These are phyloP conservation scores for Oenanthe javanica DNA, from an alignment of 140 eudicot genomes.

Conservation along the genomic window DNA sequence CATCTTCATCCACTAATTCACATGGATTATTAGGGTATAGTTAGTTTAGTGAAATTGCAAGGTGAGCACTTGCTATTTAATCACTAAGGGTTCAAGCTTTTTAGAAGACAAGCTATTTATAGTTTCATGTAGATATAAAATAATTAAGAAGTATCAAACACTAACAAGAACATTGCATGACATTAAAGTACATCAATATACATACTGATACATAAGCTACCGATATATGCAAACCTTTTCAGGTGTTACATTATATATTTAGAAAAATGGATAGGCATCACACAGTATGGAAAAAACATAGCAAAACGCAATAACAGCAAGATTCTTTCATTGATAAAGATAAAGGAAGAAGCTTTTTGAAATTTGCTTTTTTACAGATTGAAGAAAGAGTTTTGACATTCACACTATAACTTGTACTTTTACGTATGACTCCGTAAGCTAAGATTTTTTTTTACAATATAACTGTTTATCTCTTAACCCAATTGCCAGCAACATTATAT, in stretches of 20 bases:
- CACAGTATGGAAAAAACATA: no score
- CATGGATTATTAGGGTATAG: neutral
- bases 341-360: neutral
- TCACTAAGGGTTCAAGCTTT: neutral
- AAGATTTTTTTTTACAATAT: neutral
- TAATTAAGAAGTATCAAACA: neutral
- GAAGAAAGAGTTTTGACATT: conserved; percentile 24
- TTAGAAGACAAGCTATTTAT: neutral
- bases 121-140: no score
- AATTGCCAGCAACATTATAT: conserved; percentile 9
- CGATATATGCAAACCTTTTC: neutral
- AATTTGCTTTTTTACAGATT: neutral
- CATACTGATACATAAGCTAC: neutral
- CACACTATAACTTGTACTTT: conserved; percentile 28
- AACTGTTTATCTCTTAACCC: conserved; percentile 13
- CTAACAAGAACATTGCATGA: neutral
- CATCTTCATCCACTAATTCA: neutral
- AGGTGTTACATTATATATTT: neutral
- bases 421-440: conserved; percentile 8
- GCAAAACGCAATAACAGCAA: no score
- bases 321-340: conserved; percentile 6
- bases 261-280: no score
- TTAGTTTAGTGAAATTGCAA: neutral
- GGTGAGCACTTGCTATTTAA: neutral
- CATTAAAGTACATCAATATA: neutral